A percentile compares a stretch with the other conserved stretches of the same genome.
Evolutionary conservation across 495 filamentous ascomycete species (phyloP).

Genomic region (Daldinia loculata): DNA sequence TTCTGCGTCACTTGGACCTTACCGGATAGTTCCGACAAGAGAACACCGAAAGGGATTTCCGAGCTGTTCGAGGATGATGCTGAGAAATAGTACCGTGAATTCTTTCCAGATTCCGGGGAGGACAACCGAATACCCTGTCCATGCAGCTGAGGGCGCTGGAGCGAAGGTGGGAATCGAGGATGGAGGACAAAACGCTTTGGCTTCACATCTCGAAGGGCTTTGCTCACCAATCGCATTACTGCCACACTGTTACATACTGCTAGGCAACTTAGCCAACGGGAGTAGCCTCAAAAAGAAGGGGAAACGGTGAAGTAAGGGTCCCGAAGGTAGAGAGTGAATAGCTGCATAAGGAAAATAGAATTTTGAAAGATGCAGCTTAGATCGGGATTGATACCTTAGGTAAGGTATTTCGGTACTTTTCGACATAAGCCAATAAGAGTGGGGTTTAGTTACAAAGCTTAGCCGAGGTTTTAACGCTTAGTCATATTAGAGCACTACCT

Average conservation of each 20-base stretch:
- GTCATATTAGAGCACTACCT: constrained; percentile 31
- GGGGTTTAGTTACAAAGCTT: constrained; percentile 2
- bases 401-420: constrained; percentile 2
- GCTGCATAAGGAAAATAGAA: not conserved
- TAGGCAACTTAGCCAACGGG: constrained; percentile 2
- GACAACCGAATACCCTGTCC: not conserved
- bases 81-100: constrained; percentile 13
- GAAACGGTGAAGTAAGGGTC: not conserved
- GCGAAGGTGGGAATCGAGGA: constrained; percentile 10
- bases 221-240: constrained; percentile 48
- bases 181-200: constrained; percentile 33
- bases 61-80: constrained; percentile 7
- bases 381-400: constrained; percentile 1
- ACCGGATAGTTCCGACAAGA: constrained; percentile 16
- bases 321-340: not conserved
- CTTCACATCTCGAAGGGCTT: constrained; percentile 43
- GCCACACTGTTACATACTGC: constrained; percentile 34
- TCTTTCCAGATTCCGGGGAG: not conserved
- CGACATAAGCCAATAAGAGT: not conserved
- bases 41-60: not conserved
- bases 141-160: constrained; percentile 13
- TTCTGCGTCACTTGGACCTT: not conserved
- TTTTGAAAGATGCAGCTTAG: not conserved
- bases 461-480: constrained; percentile 43
- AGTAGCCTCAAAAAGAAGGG: not conserved